Base-by-base conservation (phyloP, 1,284 basidiomycete genomes). In the Vanrija pseudolonga region DNA sequence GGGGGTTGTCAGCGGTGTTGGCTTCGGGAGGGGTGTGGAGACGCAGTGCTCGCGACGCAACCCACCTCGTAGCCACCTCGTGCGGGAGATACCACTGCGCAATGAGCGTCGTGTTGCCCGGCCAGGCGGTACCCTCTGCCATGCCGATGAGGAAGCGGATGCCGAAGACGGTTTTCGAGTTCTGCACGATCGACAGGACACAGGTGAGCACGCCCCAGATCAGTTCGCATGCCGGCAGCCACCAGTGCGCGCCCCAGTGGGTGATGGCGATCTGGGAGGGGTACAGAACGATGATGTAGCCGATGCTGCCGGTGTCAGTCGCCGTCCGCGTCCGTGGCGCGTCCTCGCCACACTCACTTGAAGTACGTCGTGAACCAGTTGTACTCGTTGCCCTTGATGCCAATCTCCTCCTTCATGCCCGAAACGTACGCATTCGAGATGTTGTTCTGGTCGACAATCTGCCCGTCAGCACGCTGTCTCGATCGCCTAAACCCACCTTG, bases 341-440 rank as follows among this genome's bases (percentile, higher is more conserved):
- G 9, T 2, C 12, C 18, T 22, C 11, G 41, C 18, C 12, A 23
- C 19, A 18, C 43, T 45, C 24, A 46, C 48, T 32, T 32, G 32
- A 71, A 73, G 44, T 64, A 60, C 0, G 61, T 61, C 19, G 46
- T 49, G 22, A 64, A 63, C 22, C 65, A 64, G 6, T 66, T 71
- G 47, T 61, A 69, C 40, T 71, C 50, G 46, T 66, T 64, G 18
- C 55, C 64, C 14, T 52, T 12, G 39, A 69, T 62, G 42, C 61
- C 50, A 20, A 72, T 43, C 38, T 60, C 68, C 11, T 55, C 53
- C 47, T 56, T 50, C 55, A 56, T 56, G 26, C 50, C 51, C 12
- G 61, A 61, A 23, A 70, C 68, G 43, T 67, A 63, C 7, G 62
- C 63, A 41, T 66, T 63, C 19, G 59, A 38, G 14, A 63, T 43